Evolutionary conservation across 495 filamentous ascomycete genomes (phyloP), one percentile per base, ranked within the genome.

Genomic region (Penicillium fimorum): DNA sequence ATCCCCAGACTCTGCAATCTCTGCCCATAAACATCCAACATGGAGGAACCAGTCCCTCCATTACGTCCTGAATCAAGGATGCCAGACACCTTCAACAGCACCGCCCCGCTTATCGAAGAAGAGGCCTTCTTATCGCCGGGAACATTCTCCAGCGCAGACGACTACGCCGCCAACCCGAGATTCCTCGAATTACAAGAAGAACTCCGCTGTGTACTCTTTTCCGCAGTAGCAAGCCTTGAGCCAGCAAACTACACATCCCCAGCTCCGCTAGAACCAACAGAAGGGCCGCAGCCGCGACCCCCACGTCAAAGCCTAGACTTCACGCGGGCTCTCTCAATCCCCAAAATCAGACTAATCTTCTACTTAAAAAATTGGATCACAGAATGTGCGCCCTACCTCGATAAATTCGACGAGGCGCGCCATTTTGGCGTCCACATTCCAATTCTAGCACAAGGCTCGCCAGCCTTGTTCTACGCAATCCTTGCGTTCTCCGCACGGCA

Each of bases 361-460:
- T 68, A 68, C 37, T 57, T 68, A 20, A 66, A 68, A 32, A 68
- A 68, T 4, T 68, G 65, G 65, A 68, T 68, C 10, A 68, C 59
- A 0, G 65, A 68, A 44, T 68, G 65, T n/a, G 65, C 65, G 0
- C 65, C 65, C 7, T 68, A 68, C 57, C 70, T 78, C 10, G 75
- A 78, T 47, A 78, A 72, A 65, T 76, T 78, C 38, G 75, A 78
- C 51, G 63, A 67, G 42, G 44, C 55, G 18, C 61, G 64, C 3
- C 53, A 64, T 45, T 74, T 74, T 33, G 71, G 70, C 5, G 61
- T 72, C 1, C 67, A 74, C 18, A 64, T 72, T 18, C 71, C 69
- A 11, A 66, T 69, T 24, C 54, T 73, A 4, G 70, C 70, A 9
- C 67, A 69, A 33, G 48, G 56, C 1, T 73, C 66, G 4, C 70